These are phyloP conservation scores for Pilaira anomala DNA, from an alignment of 192 early-diverging fungal species.

Conservation along the genomic window DNA sequence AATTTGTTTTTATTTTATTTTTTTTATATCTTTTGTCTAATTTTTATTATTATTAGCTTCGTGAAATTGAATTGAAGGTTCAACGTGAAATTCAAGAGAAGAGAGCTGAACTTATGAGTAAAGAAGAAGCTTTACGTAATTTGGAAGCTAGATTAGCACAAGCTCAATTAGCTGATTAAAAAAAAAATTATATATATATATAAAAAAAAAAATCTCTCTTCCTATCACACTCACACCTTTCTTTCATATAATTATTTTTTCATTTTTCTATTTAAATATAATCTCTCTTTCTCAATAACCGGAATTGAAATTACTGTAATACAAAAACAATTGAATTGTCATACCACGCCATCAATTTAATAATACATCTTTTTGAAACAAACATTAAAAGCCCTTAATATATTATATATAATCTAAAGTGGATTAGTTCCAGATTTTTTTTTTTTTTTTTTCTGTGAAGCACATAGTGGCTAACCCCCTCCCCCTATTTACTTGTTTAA, in stretches of 20 bases:
- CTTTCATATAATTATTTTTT: background rate
- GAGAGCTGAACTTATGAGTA: slow-evolving; percentile 53
- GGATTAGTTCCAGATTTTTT: no score
- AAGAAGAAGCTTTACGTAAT: slow-evolving; percentile 52
- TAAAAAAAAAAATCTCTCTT: no score
- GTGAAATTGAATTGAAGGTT: slow-evolving; percentile 53
- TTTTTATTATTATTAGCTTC: slow-evolving; percentile 35
- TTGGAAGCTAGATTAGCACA: slow-evolving; percentile 47
- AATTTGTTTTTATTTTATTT: background rate
- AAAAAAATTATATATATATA: background rate
- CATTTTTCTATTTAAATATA: background rate
- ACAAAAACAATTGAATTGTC: no score
- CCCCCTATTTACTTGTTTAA: no score
- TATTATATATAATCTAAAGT: no score
- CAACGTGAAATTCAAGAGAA: slow-evolving; percentile 58
- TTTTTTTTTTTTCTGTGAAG: no score
- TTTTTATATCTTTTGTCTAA: no score
- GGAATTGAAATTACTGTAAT: no score
- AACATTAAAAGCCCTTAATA: no score
- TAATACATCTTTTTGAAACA: no score
- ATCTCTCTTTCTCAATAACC: background rate
- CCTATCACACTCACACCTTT: background rate
- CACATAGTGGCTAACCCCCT: no score
- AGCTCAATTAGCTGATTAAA: slow-evolving; percentile 34
- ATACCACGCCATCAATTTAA: no score